Evolutionary conservation across 2,329 filamentous ascomycete genomes (phyloP), one percentile per base, ranked within the genome.

Genomic region (Mycosphaerelloides madeirae): DNA sequence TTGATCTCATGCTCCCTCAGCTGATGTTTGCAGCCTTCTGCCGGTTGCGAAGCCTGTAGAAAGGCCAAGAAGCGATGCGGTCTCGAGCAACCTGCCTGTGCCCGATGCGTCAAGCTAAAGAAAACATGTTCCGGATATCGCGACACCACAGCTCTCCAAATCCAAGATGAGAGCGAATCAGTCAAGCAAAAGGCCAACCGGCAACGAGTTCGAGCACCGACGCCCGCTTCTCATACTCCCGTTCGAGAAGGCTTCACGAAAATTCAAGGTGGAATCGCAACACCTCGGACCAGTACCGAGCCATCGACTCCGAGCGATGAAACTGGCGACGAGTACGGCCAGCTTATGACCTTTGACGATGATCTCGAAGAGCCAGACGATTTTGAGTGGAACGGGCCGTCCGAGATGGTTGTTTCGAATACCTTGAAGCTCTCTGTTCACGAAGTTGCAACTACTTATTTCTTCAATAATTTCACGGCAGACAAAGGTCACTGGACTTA

Each of bases 51-150:
- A 46, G 51, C 53, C 37, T 64, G 62, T 41, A 55, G 61, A 33
- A 61, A 61, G 39, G 59, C 59, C 16, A 64, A 64, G 50, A 63
- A 62, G 49, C 54, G 59, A 20, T 64, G 62, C 37, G 57, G 49
- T 13, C 49, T 64, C 19, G 62, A 60, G 28, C 51, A 57, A 43
- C 59, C 60, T 15, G 50, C 61, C 6, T 63, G 62, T 42, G 37
- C 47, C 35, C 47, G 61, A 52, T 64, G 62, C 43, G 52, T 59
- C 29, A 61, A 63, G 44, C 53, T 62, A 29, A 58, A 54, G 36
- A 63, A 63, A 38, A 22, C 36, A 25, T 63, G 62, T 38, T 53
- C 54, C 8, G 61, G 62, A 29, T 64, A 64, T 42, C 56, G 62
- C 32, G 60, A 63, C 42, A 55, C 53, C 13, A 61, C 48, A 3